A percentile compares a stretch with the other conserved stretches of the same genome.
Evolutionary conservation across 2,329 filamentous ascomycete genomes (phyloP).

Genomic region (Xylaria sp.): DNA sequence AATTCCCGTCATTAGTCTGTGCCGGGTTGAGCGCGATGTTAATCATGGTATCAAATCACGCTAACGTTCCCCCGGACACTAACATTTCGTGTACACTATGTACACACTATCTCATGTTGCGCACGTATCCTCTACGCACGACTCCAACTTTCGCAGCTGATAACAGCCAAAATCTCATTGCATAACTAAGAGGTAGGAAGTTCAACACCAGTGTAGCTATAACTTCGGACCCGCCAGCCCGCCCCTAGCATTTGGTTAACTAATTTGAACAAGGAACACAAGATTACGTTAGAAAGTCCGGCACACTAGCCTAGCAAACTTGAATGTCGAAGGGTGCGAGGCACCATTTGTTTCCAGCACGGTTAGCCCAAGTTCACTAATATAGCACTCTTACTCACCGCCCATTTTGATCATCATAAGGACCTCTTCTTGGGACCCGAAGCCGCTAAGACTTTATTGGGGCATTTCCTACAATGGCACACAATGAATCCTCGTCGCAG

Average conservation of each 20-base stretch:
- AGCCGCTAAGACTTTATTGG: neutral
- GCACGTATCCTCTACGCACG: constrained; percentile 26
- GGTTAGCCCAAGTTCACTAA: constrained; percentile 19
- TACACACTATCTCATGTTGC: constrained; percentile 6
- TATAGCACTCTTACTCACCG: constrained; percentile 30
- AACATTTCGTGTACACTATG: constrained; percentile 1
- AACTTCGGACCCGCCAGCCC: constrained; percentile 25
- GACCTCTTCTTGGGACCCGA: neutral
- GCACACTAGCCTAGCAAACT: constrained; percentile 13
- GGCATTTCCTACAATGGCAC: constrained; percentile 17
- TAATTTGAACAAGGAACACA: neutral
- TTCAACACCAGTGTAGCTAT: constrained; percentile 21
- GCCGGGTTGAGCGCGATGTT: constrained; percentile 15
- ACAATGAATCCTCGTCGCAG: neutral
- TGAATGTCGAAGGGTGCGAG: constrained; percentile 4
- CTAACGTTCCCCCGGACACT: constrained; percentile 26
- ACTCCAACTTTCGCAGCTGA: constrained; percentile 23
- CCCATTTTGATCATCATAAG: constrained; percentile 26
- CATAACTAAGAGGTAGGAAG: constrained; percentile 11
- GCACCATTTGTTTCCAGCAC: constrained; percentile 13
- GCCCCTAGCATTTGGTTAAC: constrained; percentile 2
- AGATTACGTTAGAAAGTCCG: constrained; percentile 6
- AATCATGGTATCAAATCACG: constrained; percentile 23
- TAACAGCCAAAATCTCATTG: constrained; percentile 16
- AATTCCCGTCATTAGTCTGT: constrained; percentile 29